A percentile compares a stretch with the other conserved stretches of the same genome.
These are phyloP conservation scores for Colletotrichum acutatum DNA, from an alignment of 2,329 filamentous ascomycete species.

Conservation along the genomic window DNA sequence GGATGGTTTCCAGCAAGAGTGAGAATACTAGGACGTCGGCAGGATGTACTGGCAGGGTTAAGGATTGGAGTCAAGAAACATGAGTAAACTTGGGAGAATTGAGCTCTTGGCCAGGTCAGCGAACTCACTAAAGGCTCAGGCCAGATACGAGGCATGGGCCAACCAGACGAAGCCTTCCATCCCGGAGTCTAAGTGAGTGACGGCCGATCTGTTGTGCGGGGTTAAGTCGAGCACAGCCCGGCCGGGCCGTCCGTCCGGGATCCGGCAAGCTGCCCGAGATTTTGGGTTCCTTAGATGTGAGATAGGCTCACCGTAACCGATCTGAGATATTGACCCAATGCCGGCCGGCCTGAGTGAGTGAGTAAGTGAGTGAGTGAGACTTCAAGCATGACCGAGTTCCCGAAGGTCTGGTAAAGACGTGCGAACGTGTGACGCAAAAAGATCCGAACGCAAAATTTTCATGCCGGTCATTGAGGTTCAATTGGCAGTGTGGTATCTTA, in stretches of 20 bases:
- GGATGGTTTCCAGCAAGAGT: background rate
- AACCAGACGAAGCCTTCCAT: background rate
- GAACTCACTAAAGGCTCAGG: background rate
- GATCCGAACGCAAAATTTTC: background rate
- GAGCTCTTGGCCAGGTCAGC: background rate
- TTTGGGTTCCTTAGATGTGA: background rate
- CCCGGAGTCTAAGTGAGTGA: background rate
- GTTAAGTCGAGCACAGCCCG: slow-evolving; percentile 3
- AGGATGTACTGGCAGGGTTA: no score
- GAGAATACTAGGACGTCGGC: background rate
- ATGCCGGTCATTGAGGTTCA: slow-evolving; percentile 13
- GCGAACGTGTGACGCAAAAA: background rate
- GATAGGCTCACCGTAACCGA: background rate
- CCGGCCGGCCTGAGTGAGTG: no score
- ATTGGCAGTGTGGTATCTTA: slow-evolving; percentile 48
- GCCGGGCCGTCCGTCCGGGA: background rate
- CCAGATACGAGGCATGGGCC: slow-evolving; percentile 2
- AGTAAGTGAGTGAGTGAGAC: background rate
- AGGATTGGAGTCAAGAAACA: no score
- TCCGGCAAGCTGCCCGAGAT: background rate
- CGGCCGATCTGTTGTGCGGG: slow-evolving; percentile 28
- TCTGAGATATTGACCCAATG: background rate
- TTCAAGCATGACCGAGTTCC: background rate
- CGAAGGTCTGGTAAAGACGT: background rate
- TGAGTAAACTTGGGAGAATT: no score